These are phyloP conservation scores for Chlamydomonas reinhardtii DNA, from an alignment of 163 green algal species.

Conservation along the genomic window DNA sequence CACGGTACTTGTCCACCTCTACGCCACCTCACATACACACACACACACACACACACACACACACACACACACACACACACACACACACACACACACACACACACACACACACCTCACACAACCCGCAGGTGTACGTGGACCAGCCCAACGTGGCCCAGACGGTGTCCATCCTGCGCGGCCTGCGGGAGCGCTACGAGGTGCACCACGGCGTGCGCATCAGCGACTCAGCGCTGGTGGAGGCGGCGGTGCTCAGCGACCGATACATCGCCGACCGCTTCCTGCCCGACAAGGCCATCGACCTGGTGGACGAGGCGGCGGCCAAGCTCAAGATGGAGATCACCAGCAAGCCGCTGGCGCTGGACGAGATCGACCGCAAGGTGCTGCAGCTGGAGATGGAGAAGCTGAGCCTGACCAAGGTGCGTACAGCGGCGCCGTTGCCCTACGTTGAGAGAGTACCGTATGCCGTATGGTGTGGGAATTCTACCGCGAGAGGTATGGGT, in stretches of 20 bases:
- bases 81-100: too few species aligned
- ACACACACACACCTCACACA: too few species aligned
- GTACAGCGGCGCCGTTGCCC: too few species aligned
- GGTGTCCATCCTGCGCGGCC: slow-evolving; percentile 91
- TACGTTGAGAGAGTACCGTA: too few species aligned
- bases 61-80: too few species aligned
- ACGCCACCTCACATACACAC: too few species aligned
- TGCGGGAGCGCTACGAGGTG: slow-evolving; percentile 85
- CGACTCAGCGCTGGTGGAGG: slow-evolving; percentile 91
- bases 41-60: too few species aligned
- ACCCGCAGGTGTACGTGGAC: slow-evolving; percentile 92
- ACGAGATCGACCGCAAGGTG: slow-evolving; percentile 94
- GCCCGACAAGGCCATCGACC: slow-evolving; percentile 91
- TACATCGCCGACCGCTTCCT: slow-evolving; percentile 76
- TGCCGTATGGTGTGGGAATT: too few species aligned
- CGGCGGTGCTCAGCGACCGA: slow-evolving; percentile 86
- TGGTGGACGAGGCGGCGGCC: slow-evolving; percentile 95
- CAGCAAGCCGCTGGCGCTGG: slow-evolving; percentile 89
- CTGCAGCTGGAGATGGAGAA: slow-evolving; percentile 79
- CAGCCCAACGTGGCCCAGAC: slow-evolving; percentile 91
- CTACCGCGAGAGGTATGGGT: too few species aligned
- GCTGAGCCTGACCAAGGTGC: slow-evolving; percentile 16
- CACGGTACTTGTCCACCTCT: too few species aligned
- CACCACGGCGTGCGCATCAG: slow-evolving; percentile 96
- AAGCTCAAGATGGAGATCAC: slow-evolving; percentile 99